Evolutionary conservation across 805 yeast genomes (phyloP), one percentile per base, ranked within the genome.

Genomic region (Candida rishiriensis): DNA sequence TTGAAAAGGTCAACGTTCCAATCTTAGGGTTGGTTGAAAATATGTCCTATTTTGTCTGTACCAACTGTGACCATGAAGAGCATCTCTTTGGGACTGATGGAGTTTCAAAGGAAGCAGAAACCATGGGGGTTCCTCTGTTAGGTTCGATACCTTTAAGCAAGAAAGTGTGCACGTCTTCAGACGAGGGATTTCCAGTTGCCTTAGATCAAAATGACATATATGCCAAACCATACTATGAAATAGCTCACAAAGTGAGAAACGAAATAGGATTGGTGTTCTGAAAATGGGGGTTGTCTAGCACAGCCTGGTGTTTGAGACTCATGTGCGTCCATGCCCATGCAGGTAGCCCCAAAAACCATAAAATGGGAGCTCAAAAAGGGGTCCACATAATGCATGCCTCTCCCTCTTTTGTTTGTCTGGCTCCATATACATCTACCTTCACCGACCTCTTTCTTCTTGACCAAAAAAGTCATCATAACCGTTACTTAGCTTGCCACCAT

Each of bases 31-130:
- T 87, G 49, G 88, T 88, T 0, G 87, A 87, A 55, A 88, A 88
- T 57, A 88, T 88, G 96, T 83, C 91, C 51, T 75, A 75, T 50
- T 86, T 72, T 57, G 57, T 77, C 8, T 88, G 96, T 56, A 88
- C 95, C 3, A 79, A 84, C 47, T 88, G 96, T 57, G 59, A 69
- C 40, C 89, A 84, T 52, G 82, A 81, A 50, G 71, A 84, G 10
- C 91, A 84, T 54, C 71, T 88, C 1, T 88, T 88, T 65, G 95
- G 95, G 0, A 57, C 70, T 8, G 82, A 78, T 26, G 88, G 86
- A 2, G 80, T 76, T 1, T 71, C 76, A 1, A 52, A 59, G 21
- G 75, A 73, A 45, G 82, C 81, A 44, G 56, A 68, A 39, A 63
- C 65, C 35, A 68, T 71, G 38, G 70, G 71, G 1, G 57, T 85